Evolutionary conservation across 495 filamentous ascomycete genomes (phyloP).

Genomic region (Thozetella sp.): DNA sequence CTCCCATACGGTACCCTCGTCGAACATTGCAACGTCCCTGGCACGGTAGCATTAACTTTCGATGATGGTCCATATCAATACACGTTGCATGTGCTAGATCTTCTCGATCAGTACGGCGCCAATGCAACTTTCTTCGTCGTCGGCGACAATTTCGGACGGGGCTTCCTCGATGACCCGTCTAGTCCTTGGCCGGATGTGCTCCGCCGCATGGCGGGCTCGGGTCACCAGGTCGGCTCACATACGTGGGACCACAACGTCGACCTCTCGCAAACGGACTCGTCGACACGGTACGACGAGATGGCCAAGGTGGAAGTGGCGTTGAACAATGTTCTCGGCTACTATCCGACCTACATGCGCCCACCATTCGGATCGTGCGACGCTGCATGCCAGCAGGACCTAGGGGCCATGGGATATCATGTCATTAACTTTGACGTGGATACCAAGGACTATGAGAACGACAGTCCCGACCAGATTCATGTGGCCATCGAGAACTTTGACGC

Average conservation of each 20-base stretch:
- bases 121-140: constrained; percentile 77
- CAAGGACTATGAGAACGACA: constrained; percentile 35
- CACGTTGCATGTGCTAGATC: constrained; percentile 65
- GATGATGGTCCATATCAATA: constrained; percentile 77
- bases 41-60: constrained; percentile 57
- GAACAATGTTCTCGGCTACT: constrained; percentile 27
- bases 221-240: constrained; percentile 34
- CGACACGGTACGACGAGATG: constrained; percentile 25
- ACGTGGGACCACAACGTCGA: constrained; percentile 37
- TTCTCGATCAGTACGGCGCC: constrained; percentile 61
- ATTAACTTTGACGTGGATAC: constrained; percentile 44
- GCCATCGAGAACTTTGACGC: constrained; percentile 22
- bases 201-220: constrained; percentile 23
- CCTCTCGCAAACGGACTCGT: constrained; percentile 16
- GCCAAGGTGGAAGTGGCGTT: constrained; percentile 24
- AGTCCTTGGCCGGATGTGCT: constrained; percentile 28
- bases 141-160: constrained; percentile 65
- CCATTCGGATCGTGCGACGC: constrained; percentile 34
- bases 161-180: constrained; percentile 39
- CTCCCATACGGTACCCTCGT: background rate
- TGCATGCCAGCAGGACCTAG: constrained; percentile 24
- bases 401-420: constrained; percentile 37
- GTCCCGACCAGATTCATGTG: constrained; percentile 11
- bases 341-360: constrained; percentile 44
- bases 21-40: constrained; percentile 34